Conservation (phyloP, 176 grass and related monocot genomes). For the Alopecurus myosuroides region DNA sequence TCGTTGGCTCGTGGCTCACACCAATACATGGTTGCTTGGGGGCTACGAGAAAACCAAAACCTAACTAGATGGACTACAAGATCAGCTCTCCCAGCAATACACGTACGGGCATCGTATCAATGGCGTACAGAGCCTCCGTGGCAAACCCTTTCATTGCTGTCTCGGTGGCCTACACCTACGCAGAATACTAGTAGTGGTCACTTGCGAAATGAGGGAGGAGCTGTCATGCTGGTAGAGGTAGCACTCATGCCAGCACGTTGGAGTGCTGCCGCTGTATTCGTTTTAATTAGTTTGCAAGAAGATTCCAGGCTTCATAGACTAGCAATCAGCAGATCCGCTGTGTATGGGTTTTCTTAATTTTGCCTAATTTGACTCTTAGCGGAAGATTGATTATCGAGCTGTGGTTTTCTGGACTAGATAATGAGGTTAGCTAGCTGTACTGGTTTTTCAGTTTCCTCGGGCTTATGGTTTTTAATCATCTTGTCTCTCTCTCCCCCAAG, state of each 20-base stretch:
- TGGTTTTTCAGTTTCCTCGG: neutral
- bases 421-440: neutral
- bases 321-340: neutral
- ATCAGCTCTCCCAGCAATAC: neutral
- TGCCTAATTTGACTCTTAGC: neutral
- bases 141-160: neutral
- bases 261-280: slow-evolving; percentile 1
- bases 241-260: slow-evolving; percentile 34
- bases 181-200: neutral
- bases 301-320: neutral
- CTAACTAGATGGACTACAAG: neutral
- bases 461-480: neutral
- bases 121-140: neutral
- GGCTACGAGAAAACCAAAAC: neutral
- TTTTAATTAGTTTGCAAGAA: neutral
- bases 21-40: neutral
- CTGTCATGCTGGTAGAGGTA: slow-evolving; percentile 46
- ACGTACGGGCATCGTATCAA: neutral
- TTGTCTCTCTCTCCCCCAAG: neutral
- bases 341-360: neutral
- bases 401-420: neutral
- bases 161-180: neutral
- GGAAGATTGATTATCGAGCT: neutral
- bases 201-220: slow-evolving; percentile 11
- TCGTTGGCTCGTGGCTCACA: neutral